Evolutionary conservation across 805 yeast species (phyloP), one percentile per base, ranked within the genome.

Genomic region (Teunomyces lycoperdinae): DNA sequence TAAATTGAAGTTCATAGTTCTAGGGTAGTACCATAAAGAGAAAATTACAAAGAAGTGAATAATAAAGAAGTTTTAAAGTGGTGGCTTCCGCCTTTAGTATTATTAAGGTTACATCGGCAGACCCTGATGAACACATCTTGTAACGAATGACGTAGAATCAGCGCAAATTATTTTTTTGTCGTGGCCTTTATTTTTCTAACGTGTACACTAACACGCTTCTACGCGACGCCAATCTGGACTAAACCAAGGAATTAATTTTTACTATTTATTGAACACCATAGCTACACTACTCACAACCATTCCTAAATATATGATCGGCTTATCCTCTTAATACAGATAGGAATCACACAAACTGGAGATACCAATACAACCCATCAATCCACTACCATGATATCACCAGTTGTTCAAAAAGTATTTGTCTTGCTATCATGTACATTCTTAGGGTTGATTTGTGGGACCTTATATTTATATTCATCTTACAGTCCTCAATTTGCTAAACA

Each of bases 391-490:
- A 17, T 43, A 41, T 49, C 53, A 10, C 55, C 62, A 39, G 54
- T 56, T 27, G 42, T 57, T 41, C 58, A 50, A 35, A 57, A 59
- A 43, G 54, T 57, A 26, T 51, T 60, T 17, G 50, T 60, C 43
- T 54, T 63, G 26, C 54, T 62, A 26, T 53, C 62, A 42, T 60
- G 64, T 50, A 62, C 67, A 16, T 58, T 55, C 60, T 45, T 70
- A 54, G 86, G 85, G 9, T 63, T 84, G 42, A 77, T 78, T 13
- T 81, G 88, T 55, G 95, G 95, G 1, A 87, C 94, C 1, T 69
- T 85, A 57, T 87, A 87, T 64, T 68, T 87, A 41, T 87, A 83
- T 65, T 82, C 88, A 7, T 87, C 89, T 0, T 87, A 81, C 62
- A 84, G 89, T 33, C 92, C 95, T 0, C 94, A 87, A 61, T 72